Evolutionary conservation across 2,329 filamentous ascomycete genomes (phyloP).

Genomic region (Pyrenochaeta sp.): DNA sequence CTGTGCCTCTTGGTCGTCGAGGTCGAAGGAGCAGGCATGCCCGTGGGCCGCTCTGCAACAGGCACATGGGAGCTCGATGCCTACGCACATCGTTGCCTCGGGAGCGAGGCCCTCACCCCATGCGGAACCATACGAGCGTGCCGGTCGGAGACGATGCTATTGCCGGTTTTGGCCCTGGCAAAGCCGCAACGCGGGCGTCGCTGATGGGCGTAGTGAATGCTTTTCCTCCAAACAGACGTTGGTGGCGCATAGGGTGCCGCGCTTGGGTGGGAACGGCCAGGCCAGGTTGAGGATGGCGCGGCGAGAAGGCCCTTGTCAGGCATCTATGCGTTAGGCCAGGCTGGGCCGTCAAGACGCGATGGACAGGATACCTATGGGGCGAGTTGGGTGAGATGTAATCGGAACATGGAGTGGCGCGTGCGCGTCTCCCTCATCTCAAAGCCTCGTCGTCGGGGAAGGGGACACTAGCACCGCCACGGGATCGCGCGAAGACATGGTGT

Average conservation of each 20-base stretch:
- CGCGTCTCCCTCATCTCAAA: slow-evolving; percentile 30
- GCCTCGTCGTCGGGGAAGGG: slow-evolving; percentile 26
- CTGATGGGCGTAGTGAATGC: slow-evolving; percentile 22
- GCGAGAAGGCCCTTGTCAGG: slow-evolving; percentile 32
- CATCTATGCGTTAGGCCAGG: slow-evolving; percentile 24
- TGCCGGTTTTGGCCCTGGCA: slow-evolving; percentile 15
- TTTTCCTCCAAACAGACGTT: slow-evolving; percentile 32
- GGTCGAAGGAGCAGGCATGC: slow-evolving; percentile 7
- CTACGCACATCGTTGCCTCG: slow-evolving; percentile 12
- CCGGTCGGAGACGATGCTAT: slow-evolving; percentile 14
- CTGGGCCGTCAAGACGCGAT: slow-evolving; percentile 26
- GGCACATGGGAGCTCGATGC: slow-evolving; percentile 6
- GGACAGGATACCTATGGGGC: slow-evolving; percentile 24
- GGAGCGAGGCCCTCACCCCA: slow-evolving; percentile 2
- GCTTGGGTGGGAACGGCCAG: slow-evolving; percentile 31
- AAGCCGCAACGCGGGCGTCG: slow-evolving; percentile 20
- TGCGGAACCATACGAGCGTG: slow-evolving; percentile 3
- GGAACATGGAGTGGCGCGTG: slow-evolving; percentile 27
- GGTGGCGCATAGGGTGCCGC: slow-evolving; percentile 37
- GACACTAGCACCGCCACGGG: slow-evolving; percentile 30
- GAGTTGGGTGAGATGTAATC: slow-evolving; percentile 24
- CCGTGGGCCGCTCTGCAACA: slow-evolving; percentile 1
- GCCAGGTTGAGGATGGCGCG: slow-evolving; percentile 32
- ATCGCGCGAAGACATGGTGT: slow-evolving; percentile 15
- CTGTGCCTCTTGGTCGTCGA: slow-evolving; percentile 16